phyloP scores from a whole-genome alignment of 176 grass and related monocot genomes.

The Cenchrus fungigraminus region DNA sequence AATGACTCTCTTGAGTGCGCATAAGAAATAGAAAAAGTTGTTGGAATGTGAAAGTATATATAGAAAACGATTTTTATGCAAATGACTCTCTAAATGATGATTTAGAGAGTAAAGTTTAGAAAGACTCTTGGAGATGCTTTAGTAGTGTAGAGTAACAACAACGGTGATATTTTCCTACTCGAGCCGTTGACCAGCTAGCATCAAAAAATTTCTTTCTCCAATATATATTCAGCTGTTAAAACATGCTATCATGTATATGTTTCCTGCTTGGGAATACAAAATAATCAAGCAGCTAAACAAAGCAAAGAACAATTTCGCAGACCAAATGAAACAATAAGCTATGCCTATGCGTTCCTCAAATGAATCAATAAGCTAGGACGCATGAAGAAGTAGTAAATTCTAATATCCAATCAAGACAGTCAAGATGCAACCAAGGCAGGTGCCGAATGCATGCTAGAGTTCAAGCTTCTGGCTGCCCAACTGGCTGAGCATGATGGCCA shows the following conservation, averaged over 20 bases:
- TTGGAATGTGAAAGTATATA: no score
- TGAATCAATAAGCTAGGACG: not conserved
- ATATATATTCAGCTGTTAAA: not conserved
- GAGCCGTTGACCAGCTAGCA: not conserved
- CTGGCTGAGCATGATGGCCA: slow-evolving; percentile 92
- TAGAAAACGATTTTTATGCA: no score
- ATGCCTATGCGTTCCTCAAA: not conserved
- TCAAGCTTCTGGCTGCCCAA: slow-evolving; percentile 53
- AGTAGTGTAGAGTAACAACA: no score
- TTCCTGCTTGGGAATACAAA: not conserved
- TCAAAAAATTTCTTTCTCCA: not conserved
- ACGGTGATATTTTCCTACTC: no score
- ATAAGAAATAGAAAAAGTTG: no score
- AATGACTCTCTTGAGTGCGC: no score
- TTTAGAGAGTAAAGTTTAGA: no score
- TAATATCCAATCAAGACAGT: not conserved
- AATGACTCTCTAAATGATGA: no score
- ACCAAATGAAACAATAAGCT: not conserved
- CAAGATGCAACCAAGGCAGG: not conserved
- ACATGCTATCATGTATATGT: not conserved
- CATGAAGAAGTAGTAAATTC: not conserved
- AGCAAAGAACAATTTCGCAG: not conserved
- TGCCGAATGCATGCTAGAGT: slow-evolving; percentile 42
- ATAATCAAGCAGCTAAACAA: not conserved
- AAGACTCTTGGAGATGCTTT: no score